Evolutionary conservation across 257 asterid species (phyloP).

Genomic region (Osmanthus fragrans): DNA sequence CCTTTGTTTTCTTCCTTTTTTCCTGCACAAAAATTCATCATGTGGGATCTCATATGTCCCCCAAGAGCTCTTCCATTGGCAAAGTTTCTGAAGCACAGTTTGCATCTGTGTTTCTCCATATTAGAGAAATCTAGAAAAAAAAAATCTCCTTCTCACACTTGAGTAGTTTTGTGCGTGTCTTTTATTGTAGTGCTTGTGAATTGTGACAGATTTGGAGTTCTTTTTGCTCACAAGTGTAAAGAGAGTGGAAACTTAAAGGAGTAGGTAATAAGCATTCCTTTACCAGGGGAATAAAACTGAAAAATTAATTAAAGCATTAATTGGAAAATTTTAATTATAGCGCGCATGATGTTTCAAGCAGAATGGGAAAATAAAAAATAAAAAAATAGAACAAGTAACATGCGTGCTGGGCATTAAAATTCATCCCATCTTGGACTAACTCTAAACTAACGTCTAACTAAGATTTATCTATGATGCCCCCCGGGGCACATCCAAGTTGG

Average conservation of each 20-base stretch:
- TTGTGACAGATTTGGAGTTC: neutral
- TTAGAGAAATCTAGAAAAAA: neutral
- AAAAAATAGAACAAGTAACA: conserved; percentile 52
- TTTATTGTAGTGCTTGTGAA: conserved; percentile 6
- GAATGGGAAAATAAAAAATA: too few species aligned
- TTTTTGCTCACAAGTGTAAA: conserved; percentile 33
- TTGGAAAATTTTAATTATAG: conserved; percentile 31
- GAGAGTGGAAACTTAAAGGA: conserved; percentile 63
- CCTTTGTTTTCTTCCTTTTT: neutral
- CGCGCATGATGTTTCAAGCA: conserved; percentile 30
- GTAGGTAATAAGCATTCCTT: conserved; percentile 86
- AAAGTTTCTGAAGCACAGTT: conserved; percentile 59
- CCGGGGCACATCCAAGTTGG: too few species aligned
- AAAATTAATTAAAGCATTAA: conserved; percentile 31
- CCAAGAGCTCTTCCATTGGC: conserved; percentile 82
- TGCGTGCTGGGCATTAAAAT: conserved; percentile 62
- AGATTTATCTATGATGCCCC: too few species aligned
- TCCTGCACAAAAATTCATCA: conserved; percentile 37
- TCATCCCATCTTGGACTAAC: conserved; percentile 20
- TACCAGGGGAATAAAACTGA: conserved; percentile 46
- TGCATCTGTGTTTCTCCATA: conserved; percentile 80
- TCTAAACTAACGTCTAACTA: neutral
- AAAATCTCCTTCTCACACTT: conserved; percentile 14
- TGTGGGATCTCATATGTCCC: conserved; percentile 93
- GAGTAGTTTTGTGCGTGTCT: conserved; percentile 24